Evolutionary conservation across 73 alveolate genomes (phyloP), one percentile per base, ranked within the genome.

Genomic region (Halteria grandinella): DNA sequence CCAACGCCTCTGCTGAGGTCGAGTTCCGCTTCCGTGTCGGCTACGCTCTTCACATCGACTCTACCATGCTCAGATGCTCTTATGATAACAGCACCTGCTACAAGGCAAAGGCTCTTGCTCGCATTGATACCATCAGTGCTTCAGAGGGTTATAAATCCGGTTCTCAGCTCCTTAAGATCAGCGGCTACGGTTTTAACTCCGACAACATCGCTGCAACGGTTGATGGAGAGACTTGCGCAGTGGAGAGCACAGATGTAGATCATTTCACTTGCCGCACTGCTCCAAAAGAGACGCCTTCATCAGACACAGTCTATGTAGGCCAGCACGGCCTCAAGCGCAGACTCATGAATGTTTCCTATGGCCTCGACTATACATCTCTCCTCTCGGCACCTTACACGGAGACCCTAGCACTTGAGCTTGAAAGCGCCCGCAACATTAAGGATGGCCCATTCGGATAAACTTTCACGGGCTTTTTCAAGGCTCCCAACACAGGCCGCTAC

Each of bases 401-500:
- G 24, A 8, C 6, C 3, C 17, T 29, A n/a, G 77, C 77, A 7
- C 25, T 31, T 5, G 24, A 28, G 5, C 43, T 60, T 14, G 77
- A 60, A 20, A 44, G 60, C 8, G 48, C 59, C 5, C 45, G 18
- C 18, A 37, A 37, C 24, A 41, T 40, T 21, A 34, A 31, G 24
- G 51, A 60, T 21, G 58, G 77, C 11, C 5, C 5, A 10, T 2
- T 47, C 20, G 77, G 44, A 8, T 40, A 60, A 25, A 21, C 43
- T 14, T 36, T 12, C 39, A 43, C 4, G 53, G 88, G 88, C 6
- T 60, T n/a, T 24, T 76, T 76, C 50, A 76, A 63, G 21, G 60
- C 83, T 0, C 83, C 83, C 0, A 41, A 39, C 18, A 4, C 72
- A 10, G 82, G 83, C 10, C 44, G 29, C 20, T 76, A 76, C 76